Evolutionary conservation across 768 basidiomycete species (phyloP).

Genomic region (Leccinum subtestaceum): DNA sequence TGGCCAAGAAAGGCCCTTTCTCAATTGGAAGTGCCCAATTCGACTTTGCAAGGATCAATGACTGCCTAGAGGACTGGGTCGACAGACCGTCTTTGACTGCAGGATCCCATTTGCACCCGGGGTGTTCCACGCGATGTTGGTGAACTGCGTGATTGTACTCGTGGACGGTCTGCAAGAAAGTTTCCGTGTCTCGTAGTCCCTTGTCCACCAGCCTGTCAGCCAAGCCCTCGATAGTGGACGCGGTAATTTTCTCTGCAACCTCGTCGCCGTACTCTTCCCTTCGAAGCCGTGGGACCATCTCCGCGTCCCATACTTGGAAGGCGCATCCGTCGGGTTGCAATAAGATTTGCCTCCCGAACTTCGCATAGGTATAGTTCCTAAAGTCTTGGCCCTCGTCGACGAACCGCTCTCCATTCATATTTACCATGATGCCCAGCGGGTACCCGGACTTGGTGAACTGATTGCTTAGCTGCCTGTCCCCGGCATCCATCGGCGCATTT

Average conservation of each 20-base stretch:
- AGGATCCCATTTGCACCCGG: conserved; percentile 51
- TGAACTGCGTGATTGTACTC: conserved; percentile 52
- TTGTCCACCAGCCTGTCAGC: conserved; percentile 43
- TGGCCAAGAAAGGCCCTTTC: conserved; percentile 55
- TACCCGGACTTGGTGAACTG: conserved; percentile 75
- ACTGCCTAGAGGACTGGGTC: conserved; percentile 40
- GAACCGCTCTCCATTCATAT: conserved; percentile 53
- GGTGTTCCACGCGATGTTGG: conserved; percentile 35
- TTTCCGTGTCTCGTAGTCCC: conserved; percentile 43
- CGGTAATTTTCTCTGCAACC: conserved; percentile 55
- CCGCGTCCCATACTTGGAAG: conserved; percentile 65
- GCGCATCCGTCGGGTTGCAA: conserved; percentile 55
- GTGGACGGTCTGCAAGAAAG: conserved; percentile 45
- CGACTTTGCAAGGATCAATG: conserved; percentile 51
- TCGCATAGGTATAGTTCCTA: conserved; percentile 71
- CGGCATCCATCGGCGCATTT: conserved; percentile 47
- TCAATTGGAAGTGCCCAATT: conserved; percentile 66
- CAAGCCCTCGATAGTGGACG: conserved; percentile 45
- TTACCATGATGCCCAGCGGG: conserved; percentile 69
- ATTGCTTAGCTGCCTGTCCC: conserved; percentile 60
- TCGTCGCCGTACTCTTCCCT: conserved; percentile 66
- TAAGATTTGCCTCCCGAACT: conserved; percentile 60
- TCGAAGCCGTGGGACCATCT: conserved; percentile 43
- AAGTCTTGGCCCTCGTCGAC: conserved; percentile 74
- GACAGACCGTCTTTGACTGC: conserved; percentile 60